Evolutionary conservation across 2,329 filamentous ascomycete species (phyloP), one percentile per base, ranked within the genome.

Genomic region (Macroventuria anomochaeta): DNA sequence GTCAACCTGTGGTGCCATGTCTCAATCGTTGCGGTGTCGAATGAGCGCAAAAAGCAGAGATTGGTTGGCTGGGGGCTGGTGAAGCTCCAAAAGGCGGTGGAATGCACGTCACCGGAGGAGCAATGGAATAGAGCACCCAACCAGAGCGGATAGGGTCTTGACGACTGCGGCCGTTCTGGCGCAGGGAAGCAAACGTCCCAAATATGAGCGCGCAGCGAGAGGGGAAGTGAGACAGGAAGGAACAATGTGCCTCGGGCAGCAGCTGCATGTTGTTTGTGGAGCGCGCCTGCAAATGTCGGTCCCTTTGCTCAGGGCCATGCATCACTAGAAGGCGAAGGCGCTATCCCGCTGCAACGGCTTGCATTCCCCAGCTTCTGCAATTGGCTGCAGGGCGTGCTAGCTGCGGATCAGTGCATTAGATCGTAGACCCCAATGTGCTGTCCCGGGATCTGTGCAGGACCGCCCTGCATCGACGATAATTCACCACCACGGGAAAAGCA

Each of bases 1-100:
- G 40, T 72, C 69, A 50, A 44, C 42, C 53, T 71, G 68, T 25
- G 68, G 72, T 58, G 71, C 72, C 72, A 74, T 74, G 44, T 62
- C 65, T 63, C 49, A 40, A 37, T 26, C 17, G 41, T 42, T 29
- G 50, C 37, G 18, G 51, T 46, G 3, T 51, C 34, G n/a, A 33
- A 29, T 20, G 28, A 46, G 53, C 25, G 31, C 15, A 8, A 23
- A 31, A 40, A n/a, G n/a, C 34, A 32, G 25, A 20, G 13, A 25
- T 25, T 23, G 44, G 29, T 55, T 55, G 40, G 52, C 46, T 49
- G 46, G 40, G 46, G 46, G 37, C 47, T 53, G 20, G 48, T 52
- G 50, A 37, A 55, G 38, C 43, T 39, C 28, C 32, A 58, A 64
- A 20, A 59, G 55, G 59, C 59, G 59, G 62, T 64, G 50, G 58